phyloP scores from a whole-genome alignment of 2,329 filamentous ascomycete genomes.

The Dothiorella sarmentorum region DNA sequence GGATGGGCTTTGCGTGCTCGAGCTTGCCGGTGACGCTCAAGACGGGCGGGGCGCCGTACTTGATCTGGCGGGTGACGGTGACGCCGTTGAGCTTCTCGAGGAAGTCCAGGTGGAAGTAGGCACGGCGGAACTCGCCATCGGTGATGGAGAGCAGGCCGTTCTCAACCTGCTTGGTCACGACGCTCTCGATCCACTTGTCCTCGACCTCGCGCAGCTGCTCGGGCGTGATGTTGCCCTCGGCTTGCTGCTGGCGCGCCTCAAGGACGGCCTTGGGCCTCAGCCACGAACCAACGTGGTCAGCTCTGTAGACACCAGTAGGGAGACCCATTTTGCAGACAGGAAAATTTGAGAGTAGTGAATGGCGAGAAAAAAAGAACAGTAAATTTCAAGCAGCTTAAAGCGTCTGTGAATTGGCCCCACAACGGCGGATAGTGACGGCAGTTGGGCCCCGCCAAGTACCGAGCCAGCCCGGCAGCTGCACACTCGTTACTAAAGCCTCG shows the following conservation, averaged over 20 bases:
- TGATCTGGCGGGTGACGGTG: slow-evolving; percentile 48
- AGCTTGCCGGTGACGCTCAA: slow-evolving; percentile 54
- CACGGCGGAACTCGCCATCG: slow-evolving; percentile 56
- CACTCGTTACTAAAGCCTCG: no score
- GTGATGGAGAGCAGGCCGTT: slow-evolving; percentile 52
- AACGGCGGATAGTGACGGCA: not conserved
- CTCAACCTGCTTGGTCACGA: slow-evolving; percentile 49
- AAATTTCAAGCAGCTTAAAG: not conserved
- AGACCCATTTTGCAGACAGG: slow-evolving; percentile 31
- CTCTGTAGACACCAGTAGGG: slow-evolving; percentile 40
- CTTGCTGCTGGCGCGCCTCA: slow-evolving; percentile 48
- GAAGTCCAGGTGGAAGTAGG: slow-evolving; percentile 59
- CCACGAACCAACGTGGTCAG: slow-evolving; percentile 57
- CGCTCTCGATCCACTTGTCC: slow-evolving; percentile 48
- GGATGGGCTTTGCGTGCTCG: slow-evolving; percentile 52
- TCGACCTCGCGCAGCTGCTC: slow-evolving; percentile 50
- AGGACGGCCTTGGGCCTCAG: slow-evolving; percentile 51
- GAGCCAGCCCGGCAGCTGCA: not conserved
- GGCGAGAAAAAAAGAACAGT: not conserved
- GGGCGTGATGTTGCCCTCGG: slow-evolving; percentile 41
- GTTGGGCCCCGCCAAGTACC: slow-evolving; percentile 1
- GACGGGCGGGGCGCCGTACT: slow-evolving; percentile 50
- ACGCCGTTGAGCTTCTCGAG: slow-evolving; percentile 54
- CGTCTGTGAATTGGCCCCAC: not conserved
- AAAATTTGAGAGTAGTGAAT: not conserved